Evolutionary conservation across 139 green algal genomes (phyloP).

Genomic region (Pseudopediastrum boryanum): DNA sequence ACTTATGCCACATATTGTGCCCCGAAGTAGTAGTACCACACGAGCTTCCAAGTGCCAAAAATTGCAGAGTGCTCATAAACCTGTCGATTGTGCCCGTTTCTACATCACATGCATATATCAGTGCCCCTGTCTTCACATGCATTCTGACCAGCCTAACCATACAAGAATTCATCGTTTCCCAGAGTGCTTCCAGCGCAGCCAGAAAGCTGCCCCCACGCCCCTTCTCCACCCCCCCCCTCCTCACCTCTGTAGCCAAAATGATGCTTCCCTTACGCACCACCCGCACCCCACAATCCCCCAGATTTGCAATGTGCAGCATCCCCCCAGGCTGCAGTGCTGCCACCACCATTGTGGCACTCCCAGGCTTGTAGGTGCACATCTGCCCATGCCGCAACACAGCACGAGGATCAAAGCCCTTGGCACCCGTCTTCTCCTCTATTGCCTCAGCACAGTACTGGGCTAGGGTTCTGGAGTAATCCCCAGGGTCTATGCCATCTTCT

Average conservation of each 20-base stretch:
- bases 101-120: too few species aligned
- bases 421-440: constrained; percentile 32
- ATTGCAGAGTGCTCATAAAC: too few species aligned
- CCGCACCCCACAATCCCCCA: constrained; percentile 83
- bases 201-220: neutral
- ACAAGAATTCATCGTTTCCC: too few species aligned
- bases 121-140: too few species aligned
- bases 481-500: constrained; percentile 84
- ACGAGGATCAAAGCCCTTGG: constrained; percentile 38
- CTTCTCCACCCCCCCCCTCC: constrained; percentile 39
- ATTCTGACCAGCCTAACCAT: too few species aligned
- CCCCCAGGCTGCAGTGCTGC: constrained; percentile 32
- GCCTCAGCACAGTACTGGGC: constrained; percentile 49
- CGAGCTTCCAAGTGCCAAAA: too few species aligned
- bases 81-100: too few species aligned
- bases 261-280: constrained; percentile 66
- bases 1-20: neutral
- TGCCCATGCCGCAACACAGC: constrained; percentile 58
- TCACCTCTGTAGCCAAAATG: constrained; percentile 62
- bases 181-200: too few species aligned
- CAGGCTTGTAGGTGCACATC: constrained; percentile 43
- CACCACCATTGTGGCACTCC: constrained; percentile 41
- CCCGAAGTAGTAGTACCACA: neutral
- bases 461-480: constrained; percentile 74
- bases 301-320: constrained; percentile 71